Conservation (phyloP, 495 filamentous ascomycete species). For the Penicillium mononematosum region DNA sequence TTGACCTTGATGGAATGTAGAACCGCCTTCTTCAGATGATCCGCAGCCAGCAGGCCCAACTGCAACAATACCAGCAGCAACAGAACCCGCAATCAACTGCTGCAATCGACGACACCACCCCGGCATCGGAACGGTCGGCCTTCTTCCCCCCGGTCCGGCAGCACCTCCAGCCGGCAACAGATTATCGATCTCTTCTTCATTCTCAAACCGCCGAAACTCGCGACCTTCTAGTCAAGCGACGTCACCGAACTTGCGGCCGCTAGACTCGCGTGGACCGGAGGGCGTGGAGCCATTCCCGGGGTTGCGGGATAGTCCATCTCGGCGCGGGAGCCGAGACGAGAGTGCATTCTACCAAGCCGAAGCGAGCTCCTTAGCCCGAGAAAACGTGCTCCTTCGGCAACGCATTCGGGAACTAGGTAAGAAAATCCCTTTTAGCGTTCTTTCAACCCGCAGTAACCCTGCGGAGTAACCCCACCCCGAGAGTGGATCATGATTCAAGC, state of each 20-base stretch:
- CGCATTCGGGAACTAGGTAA: slow-evolving; percentile 75
- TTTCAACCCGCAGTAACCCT: background rate
- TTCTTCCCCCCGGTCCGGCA: slow-evolving; percentile 42
- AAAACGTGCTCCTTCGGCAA: slow-evolving; percentile 90
- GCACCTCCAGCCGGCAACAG: slow-evolving; percentile 34
- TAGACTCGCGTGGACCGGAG: slow-evolving; percentile 30
- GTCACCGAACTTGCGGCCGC: slow-evolving; percentile 40
- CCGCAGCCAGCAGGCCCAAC: slow-evolving; percentile 77
- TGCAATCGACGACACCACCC: slow-evolving; percentile 66
- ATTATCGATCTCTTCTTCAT: slow-evolving; percentile 40
- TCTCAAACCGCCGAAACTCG: slow-evolving; percentile 52
- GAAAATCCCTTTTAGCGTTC: slow-evolving; percentile 7
- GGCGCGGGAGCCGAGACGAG: slow-evolving; percentile 65
- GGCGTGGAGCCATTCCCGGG: slow-evolving; percentile 32
- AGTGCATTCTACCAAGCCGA: slow-evolving; percentile 89
- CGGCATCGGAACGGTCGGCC: slow-evolving; percentile 61
- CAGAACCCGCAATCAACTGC: slow-evolving; percentile 44
- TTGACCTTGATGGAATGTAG: slow-evolving; percentile 36
- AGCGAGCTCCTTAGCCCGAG: slow-evolving; percentile 77
- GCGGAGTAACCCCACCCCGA: slow-evolving; percentile 9
- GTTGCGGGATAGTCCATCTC: slow-evolving; percentile 29
- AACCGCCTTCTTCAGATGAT: slow-evolving; percentile 91
- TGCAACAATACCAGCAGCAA: slow-evolving; percentile 60
- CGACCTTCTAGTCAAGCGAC: slow-evolving; percentile 36
- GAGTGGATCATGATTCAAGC: slow-evolving; percentile 2